phyloP scores from a whole-genome alignment of 768 basidiomycete genomes.

The Fomitopsis pulvina region DNA sequence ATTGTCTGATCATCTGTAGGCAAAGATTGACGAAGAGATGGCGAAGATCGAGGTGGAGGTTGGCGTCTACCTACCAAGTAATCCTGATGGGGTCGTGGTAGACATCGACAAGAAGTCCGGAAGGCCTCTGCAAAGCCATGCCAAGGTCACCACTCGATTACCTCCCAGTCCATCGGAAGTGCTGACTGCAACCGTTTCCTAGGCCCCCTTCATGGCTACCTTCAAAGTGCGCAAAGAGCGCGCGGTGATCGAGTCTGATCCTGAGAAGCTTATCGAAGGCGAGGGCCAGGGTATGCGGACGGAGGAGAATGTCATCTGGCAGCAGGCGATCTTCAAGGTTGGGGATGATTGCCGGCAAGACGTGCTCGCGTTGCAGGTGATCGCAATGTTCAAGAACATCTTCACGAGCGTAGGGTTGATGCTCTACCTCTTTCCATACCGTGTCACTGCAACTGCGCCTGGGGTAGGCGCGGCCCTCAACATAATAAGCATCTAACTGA shows the following conservation, averaged over 20 bases:
- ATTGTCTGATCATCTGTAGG: conserved; percentile 37
- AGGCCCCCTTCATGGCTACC: conserved; percentile 99
- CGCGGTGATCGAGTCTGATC: conserved; percentile 57
- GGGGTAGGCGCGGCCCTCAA: conserved; percentile 55
- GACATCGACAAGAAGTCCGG: conserved; percentile 97
- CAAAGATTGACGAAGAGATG: conserved; percentile 99
- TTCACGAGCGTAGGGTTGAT: conserved; percentile 85
- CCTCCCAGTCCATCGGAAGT: no score
- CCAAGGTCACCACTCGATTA: conserved; percentile 59
- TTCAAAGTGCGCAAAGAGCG: conserved; percentile 95
- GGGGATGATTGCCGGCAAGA: conserved; percentile 99
- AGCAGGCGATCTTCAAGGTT: conserved; percentile 99
- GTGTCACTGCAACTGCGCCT: conserved; percentile 94
- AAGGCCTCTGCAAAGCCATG: conserved; percentile 92
- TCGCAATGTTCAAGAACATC: conserved; percentile 99
- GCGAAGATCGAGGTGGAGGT: conserved; percentile 86
- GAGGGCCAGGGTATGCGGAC: conserved; percentile 50
- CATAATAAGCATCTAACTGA: no score
- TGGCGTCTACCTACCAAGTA: conserved; percentile 97
- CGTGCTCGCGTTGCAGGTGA: conserved; percentile 92
- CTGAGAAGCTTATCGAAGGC: conserved; percentile 66
- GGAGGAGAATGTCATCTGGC: conserved; percentile 83
- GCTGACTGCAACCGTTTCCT: not conserved
- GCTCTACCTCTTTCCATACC: conserved; percentile 90
- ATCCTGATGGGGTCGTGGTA: conserved; percentile 94